phyloP scores from a whole-genome alignment of 306 rosid species.

The Trifolium repens region DNA sequence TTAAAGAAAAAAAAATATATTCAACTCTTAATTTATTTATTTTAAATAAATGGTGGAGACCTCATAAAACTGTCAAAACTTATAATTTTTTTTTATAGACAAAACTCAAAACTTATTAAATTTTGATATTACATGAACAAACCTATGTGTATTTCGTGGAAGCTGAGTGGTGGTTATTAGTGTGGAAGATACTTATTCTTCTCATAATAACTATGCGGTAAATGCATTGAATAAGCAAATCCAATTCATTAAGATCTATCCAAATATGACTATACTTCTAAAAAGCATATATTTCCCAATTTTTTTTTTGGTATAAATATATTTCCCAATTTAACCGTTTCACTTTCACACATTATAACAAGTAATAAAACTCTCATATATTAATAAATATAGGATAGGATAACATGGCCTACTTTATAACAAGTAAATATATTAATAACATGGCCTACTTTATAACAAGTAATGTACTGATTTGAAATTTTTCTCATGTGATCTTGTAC shows the following conservation, averaged over 20 bases:
- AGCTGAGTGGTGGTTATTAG: not conserved
- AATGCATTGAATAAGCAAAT: not conserved
- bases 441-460: too few relatives aligned
- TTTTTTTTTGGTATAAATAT: too few relatives aligned
- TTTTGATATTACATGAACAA: not conserved
- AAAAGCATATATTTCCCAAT: not conserved
- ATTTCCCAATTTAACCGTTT: not conserved
- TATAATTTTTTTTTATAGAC: too few relatives aligned
- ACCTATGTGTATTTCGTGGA: not conserved
- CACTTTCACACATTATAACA: not conserved
- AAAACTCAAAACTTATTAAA: too few relatives aligned
- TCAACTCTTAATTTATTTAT: too few relatives aligned
- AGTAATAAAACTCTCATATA: not conserved
- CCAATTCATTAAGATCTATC: not conserved
- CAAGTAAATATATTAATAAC: too few relatives aligned
- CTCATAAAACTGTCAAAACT: not conserved
- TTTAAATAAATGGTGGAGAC: not conserved
- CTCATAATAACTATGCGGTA: not conserved
- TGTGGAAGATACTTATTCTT: not conserved
- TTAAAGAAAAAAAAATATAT: too few relatives aligned
- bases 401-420: too few relatives aligned
- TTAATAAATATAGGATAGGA: too few relatives aligned
- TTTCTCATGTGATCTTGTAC: too few relatives aligned
- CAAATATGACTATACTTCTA: not conserved
- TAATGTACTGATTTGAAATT: too few relatives aligned